These are phyloP conservation scores for Pythium aristosporum DNA, from an alignment of 352 stramenopile species.

Conservation along the genomic window DNA sequence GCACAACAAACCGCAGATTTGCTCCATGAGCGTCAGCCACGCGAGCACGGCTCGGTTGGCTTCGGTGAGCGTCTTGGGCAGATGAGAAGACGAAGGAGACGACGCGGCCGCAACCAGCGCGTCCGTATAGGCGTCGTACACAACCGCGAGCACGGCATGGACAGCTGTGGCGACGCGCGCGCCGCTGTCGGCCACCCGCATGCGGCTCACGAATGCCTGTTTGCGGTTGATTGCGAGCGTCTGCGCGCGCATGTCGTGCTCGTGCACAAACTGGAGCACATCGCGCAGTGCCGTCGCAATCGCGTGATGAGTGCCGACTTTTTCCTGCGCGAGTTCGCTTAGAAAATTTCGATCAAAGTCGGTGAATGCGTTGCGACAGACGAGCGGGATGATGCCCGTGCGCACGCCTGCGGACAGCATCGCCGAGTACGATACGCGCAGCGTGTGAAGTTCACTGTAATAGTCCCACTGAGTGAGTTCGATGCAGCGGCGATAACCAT, in stretches of 20 bases:
- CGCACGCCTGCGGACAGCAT: conserved; percentile 37
- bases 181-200: conserved; percentile 36
- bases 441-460: conserved; percentile 36
- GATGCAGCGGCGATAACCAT: conserved; percentile 31
- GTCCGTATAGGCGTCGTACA: conserved; percentile 45
- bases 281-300: not conserved
- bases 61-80: conserved; percentile 19
- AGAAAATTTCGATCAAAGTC: conserved; percentile 42
- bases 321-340: not conserved
- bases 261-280: conserved; percentile 32
- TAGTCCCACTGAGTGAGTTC: conserved; percentile 45
- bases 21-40: conserved; percentile 45
- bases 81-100: conserved; percentile 32
- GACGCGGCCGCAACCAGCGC: not conserved
- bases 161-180: conserved; percentile 32
- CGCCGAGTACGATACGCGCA: conserved; percentile 41
- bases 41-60: not conserved
- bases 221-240: conserved; percentile 45
- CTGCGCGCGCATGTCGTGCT: conserved; percentile 33
- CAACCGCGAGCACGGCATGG: conserved; percentile 38
- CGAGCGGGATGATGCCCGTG: conserved; percentile 41
- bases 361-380: conserved; percentile 36
- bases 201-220: conserved; percentile 30
- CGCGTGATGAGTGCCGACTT: not conserved
- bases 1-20: conserved; percentile 39